Evolutionary conservation across 371 early-diverging fungal species (phyloP).

Genomic region (Mucor lusitanicus): DNA sequence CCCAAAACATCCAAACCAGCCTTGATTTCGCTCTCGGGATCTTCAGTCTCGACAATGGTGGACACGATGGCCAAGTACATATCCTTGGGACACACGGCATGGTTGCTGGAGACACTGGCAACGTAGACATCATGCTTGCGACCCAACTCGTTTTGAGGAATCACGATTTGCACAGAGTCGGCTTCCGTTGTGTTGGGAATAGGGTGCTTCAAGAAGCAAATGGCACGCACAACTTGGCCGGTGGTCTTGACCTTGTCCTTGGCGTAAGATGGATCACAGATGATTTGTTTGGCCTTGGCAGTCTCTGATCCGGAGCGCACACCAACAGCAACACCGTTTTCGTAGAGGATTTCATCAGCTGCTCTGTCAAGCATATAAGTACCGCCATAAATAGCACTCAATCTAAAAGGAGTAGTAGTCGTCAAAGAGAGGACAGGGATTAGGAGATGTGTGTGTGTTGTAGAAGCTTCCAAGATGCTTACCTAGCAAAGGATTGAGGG

Average conservation of each 20-base stretch:
- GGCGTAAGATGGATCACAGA: slow-evolving; percentile 96
- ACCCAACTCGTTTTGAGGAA: slow-evolving; percentile 94
- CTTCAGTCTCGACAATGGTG: slow-evolving; percentile 88
- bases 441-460: neutral
- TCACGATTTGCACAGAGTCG: slow-evolving; percentile 93
- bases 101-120: slow-evolving; percentile 86
- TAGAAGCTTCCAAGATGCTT: neutral
- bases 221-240: slow-evolving; percentile 92
- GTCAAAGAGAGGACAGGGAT: neutral
- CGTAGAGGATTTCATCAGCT: slow-evolving; percentile 90
- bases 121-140: slow-evolving; percentile 96
- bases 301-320: slow-evolving; percentile 86
- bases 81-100: slow-evolving; percentile 89
- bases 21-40: slow-evolving; percentile 89
- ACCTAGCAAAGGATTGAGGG: slow-evolving; percentile 81
- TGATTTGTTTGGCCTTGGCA: slow-evolving; percentile 85
- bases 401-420: slow-evolving; percentile 31
- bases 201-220: slow-evolving; percentile 92
- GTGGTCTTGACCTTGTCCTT: slow-evolving; percentile 72
- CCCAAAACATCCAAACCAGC: slow-evolving; percentile 90
- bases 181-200: slow-evolving; percentile 88
- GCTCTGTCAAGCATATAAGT: slow-evolving; percentile 96
- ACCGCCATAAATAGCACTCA: slow-evolving; percentile 97
- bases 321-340: slow-evolving; percentile 85
- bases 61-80: slow-evolving; percentile 94